Evolutionary conservation across 768 basidiomycete species (phyloP).

Genomic region (Clavulina sp.): DNA sequence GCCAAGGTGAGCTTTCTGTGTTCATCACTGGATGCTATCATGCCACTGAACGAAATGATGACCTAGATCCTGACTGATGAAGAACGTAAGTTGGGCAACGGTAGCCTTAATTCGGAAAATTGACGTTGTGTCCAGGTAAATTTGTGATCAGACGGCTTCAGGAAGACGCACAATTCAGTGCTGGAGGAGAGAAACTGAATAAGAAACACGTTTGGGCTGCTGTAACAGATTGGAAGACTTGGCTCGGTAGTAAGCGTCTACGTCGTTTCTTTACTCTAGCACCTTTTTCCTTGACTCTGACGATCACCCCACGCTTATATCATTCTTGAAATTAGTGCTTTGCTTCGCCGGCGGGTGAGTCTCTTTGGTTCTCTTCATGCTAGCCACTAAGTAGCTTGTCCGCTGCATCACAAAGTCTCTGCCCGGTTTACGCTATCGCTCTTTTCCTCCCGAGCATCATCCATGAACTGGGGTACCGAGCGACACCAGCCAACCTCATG

Average conservation of each 20-base stretch:
- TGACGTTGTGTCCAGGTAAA: too few species aligned
- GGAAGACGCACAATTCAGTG: slow-evolving; percentile 47
- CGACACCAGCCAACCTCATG: slow-evolving; percentile 36
- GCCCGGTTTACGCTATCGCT: slow-evolving; percentile 10
- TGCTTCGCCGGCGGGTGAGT: slow-evolving; percentile 19
- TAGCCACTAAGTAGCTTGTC: slow-evolving; percentile 20
- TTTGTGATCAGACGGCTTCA: slow-evolving; percentile 40
- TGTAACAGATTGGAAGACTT: slow-evolving; percentile 56
- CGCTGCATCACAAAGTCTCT: slow-evolving; percentile 15
- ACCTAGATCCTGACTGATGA: slow-evolving; percentile 36
- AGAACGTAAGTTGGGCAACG: slow-evolving; percentile 48
- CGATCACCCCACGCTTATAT: too few species aligned
- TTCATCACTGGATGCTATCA: neutral
- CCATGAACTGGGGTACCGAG: slow-evolving; percentile 32
- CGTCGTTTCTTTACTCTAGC: neutral
- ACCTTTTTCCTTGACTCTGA: neutral
- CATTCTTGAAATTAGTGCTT: neutral
- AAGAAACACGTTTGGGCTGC: slow-evolving; percentile 30
- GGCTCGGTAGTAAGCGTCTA: slow-evolving; percentile 30
- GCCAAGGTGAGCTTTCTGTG: neutral
- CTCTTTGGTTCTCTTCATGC: neutral
- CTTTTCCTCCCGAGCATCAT: slow-evolving; percentile 20
- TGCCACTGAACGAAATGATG: too few species aligned
- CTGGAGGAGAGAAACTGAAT: slow-evolving; percentile 34
- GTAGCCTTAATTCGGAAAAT: too few species aligned